Conservation (phyloP, 805 yeast species). For the Lachancea sp. region DNA sequence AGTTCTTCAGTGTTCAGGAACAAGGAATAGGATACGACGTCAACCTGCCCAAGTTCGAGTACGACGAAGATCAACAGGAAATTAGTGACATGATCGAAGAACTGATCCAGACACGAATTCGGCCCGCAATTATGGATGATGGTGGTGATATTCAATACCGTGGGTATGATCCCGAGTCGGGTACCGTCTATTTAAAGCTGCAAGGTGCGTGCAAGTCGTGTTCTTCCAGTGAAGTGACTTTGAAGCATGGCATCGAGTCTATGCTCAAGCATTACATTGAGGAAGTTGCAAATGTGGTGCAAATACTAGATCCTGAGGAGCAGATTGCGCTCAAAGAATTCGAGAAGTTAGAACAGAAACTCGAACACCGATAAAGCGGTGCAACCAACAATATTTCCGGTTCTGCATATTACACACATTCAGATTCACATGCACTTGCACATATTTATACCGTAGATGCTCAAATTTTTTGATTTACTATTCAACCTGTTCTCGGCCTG, state of each 20-base stretch:
- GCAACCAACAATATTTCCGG: neutral
- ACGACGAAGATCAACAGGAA: conserved; percentile 65
- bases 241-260: conserved; percentile 93
- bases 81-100: conserved; percentile 86
- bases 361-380: conserved; percentile 25
- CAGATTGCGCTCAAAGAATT: conserved; percentile 72
- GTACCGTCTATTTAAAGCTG: conserved; percentile 79
- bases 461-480: neutral
- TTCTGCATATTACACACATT: neutral
- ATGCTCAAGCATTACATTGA: conserved; percentile 96
- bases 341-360: conserved; percentile 68
- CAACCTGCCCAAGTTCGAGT: conserved; percentile 26
- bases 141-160: conserved; percentile 94
- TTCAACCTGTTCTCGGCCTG: conserved; percentile 3
- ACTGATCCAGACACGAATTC: conserved; percentile 84
- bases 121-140: conserved; percentile 97
- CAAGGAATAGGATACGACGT: conserved; percentile 36
- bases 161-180: conserved; percentile 78
- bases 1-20: conserved; percentile 27
- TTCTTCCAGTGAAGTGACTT: conserved; percentile 82
- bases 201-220: conserved; percentile 97
- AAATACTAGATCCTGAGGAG: conserved; percentile 76
- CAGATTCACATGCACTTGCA: neutral
- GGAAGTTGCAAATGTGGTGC: conserved; percentile 84
- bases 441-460: neutral